phyloP scores from a whole-genome alignment of 2,329 filamentous ascomycete genomes.

The Sphaceloma murrayae region DNA sequence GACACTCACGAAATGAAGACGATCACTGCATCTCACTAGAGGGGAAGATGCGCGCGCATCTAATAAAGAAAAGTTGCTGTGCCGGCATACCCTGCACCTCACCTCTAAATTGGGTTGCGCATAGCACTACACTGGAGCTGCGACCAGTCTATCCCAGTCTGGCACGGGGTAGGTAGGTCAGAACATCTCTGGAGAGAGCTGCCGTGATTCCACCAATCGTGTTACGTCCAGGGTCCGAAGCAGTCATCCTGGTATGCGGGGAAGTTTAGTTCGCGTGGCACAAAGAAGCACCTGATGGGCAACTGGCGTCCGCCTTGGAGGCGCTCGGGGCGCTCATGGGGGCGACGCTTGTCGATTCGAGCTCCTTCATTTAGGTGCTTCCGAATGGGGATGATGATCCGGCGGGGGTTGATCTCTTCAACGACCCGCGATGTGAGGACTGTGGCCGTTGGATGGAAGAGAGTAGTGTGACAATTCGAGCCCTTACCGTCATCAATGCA shows the following conservation, averaged over 20 bases:
- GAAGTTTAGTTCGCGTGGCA: conserved; percentile 3
- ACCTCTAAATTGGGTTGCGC: conserved; percentile 11
- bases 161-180: conserved; percentile 11
- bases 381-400: conserved; percentile 8
- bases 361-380: no score
- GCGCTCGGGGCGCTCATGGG: conserved; percentile 5
- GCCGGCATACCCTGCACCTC: conserved; percentile 4
- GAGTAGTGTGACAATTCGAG: no score
- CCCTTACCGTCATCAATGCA: no score
- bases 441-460: no score
- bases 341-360: conserved; percentile 6
- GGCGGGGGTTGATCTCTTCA: conserved; percentile 10
- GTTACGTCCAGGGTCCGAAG: neutral
- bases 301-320: neutral
- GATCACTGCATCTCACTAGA: conserved; percentile 5
- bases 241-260: conserved; percentile 3
- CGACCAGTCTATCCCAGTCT: conserved; percentile 8
- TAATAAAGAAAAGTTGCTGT: conserved; percentile 4
- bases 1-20: neutral
- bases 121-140: conserved; percentile 8
- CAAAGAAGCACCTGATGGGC: conserved; percentile 1
- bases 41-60: conserved; percentile 4
- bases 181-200: neutral
- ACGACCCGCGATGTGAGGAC: no score
- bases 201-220: conserved; percentile 8